phyloP scores from a whole-genome alignment of 495 filamentous ascomycete genomes.

The Xylaria longipes region DNA sequence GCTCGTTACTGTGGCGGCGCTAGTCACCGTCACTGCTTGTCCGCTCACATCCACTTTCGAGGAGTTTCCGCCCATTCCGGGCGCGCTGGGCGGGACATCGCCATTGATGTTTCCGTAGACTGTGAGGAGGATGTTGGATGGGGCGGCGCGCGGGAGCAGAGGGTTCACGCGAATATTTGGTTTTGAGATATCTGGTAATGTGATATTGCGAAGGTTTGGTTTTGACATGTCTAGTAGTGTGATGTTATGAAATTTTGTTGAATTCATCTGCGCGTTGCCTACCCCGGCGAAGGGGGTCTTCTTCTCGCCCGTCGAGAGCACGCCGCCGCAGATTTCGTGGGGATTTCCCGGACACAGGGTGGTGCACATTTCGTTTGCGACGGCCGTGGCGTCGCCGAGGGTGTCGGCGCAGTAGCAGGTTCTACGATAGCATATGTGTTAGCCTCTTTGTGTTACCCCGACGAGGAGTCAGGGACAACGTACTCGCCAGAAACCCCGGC shows the following conservation, averaged over 20 bases:
- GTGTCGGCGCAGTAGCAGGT: slow-evolving; percentile 56
- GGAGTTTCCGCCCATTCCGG: slow-evolving; percentile 28
- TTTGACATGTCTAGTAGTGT: neutral
- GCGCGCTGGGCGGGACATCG: slow-evolving; percentile 27
- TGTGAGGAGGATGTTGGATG: slow-evolving; percentile 22
- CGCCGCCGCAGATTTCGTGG: slow-evolving; percentile 29
- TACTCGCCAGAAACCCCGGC: slow-evolving; percentile 34
- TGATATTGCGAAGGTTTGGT: neutral
- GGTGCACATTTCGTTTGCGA: slow-evolving; percentile 27
- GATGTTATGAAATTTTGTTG: neutral
- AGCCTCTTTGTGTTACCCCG: neutral
- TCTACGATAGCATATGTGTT: slow-evolving; percentile 1
- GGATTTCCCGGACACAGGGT: slow-evolving; percentile 30
- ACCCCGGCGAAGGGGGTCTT: neutral
- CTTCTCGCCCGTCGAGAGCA: neutral
- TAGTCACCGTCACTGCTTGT: neutral
- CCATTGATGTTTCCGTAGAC: slow-evolving; percentile 31
- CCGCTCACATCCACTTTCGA: neutral
- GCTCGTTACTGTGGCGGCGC: slow-evolving; percentile 31
- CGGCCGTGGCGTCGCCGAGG: slow-evolving; percentile 58
- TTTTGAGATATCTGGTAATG: neutral
- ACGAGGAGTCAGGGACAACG: neutral
- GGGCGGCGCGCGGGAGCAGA: neutral
- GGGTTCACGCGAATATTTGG: slow-evolving; percentile 10
- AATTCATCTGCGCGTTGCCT: neutral